Base-by-base conservation (phyloP, 768 basidiomycete species). In the Dacryopinax primogenitus region DNA sequence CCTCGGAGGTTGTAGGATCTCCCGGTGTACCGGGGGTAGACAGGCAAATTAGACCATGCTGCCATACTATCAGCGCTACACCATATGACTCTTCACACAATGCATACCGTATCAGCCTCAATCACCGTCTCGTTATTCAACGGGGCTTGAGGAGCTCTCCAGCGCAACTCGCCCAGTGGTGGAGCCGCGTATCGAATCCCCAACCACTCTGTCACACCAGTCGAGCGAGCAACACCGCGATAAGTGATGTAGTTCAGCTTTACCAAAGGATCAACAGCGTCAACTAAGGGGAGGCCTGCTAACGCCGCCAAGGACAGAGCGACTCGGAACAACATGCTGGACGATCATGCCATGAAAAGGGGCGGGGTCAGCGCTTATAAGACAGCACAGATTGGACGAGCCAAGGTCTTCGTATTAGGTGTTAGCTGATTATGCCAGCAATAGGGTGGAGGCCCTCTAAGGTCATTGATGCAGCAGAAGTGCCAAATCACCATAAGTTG, bases 1-100 rank as follows among this genome's bases (percentile, higher is more conserved):
- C 68, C 47, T 68, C 68, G 9, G 51, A 58, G 3, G 51, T 58
- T 30, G 51, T 58, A 6, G 51, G 51, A 58, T 58, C 51, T 4
- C 21, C 21, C 51, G 51, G 51, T 30, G 51, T 58, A 6, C 51
- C 51, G 3, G 51, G 51, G 15, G 51, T 58, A 7, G 51, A 58
- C 13, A 58, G 51, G 21, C 51, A 58, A 21, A 58, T 58, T 2
- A 30, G 30, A 9, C 51, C 51, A 58, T 58, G 51, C 51, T 58
- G 32, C 32, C 18, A 11, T 15, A 30, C 15, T 58, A 30, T 58
- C 11, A 58, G 51, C 13, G 26, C 7, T 13, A 9, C 32, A 32
- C 26, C 4, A 13, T 18, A 4, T 28, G 26, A 58, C 9, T 30
- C 4, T 6, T 44, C 4, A 13, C 9, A 30, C 4, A 6, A 58